Evolutionary conservation across 1,284 basidiomycete species (phyloP).

Genomic region (Ceratobasidium sp.): DNA sequence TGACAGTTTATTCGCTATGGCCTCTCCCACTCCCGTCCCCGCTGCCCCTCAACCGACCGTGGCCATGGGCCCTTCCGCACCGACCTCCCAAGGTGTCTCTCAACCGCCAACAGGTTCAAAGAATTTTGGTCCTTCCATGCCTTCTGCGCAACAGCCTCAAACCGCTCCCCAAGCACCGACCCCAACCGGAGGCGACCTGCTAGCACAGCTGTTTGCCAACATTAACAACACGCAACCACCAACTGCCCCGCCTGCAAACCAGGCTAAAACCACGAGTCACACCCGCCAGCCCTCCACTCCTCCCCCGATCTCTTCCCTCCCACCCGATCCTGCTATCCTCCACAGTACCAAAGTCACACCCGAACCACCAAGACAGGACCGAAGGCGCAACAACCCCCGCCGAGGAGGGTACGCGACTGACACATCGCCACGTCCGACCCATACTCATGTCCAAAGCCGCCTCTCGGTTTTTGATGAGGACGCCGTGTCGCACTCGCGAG

Average conservation of each 20-base stretch:
- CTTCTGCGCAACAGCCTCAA: constrained; percentile 2
- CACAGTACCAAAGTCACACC: constrained; percentile 37
- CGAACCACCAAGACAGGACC: constrained; percentile 2
- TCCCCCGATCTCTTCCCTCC: constrained; percentile 5
- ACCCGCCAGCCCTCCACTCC: constrained; percentile 14
- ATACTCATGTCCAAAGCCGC: not conserved
- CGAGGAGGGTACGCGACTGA: constrained; percentile 9
- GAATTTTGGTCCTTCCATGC: not conserved
- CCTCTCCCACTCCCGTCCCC: constrained; percentile 18
- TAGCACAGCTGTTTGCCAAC: constrained; percentile 31
- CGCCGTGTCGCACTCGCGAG: not conserved
- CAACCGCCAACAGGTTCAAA: not conserved
- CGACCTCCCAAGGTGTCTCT: not conserved
- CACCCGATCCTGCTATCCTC: constrained; percentile 25
- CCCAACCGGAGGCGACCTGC: constrained; percentile 30
- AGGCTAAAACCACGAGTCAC: not conserved
- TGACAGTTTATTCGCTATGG: constrained; percentile 37
- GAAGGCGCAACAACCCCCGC: not conserved
- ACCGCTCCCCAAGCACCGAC: not conserved
- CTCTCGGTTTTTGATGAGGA: not conserved
- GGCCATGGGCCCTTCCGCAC: not conserved
- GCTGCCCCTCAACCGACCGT: constrained; percentile 6
- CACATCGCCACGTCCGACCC: constrained; percentile 9
- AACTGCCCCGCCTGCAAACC: not conserved
- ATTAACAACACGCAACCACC: constrained; percentile 8